Conservation (phyloP, 2,329 filamentous ascomycete species). For the Pseudofabraea citricarpa region DNA sequence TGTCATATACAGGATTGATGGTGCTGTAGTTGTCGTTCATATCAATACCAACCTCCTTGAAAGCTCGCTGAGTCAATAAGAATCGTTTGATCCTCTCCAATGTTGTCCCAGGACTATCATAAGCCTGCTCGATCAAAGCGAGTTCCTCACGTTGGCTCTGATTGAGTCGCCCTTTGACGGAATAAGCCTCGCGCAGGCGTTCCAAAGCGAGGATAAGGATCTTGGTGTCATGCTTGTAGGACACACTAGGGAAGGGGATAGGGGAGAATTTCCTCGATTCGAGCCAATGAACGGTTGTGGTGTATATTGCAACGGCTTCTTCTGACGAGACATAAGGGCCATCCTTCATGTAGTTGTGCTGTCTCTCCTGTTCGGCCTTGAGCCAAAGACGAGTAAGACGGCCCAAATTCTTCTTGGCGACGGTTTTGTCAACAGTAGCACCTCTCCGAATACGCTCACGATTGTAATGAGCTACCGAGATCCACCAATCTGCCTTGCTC, state of each 20-base stretch:
- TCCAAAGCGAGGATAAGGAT: constrained; percentile 95
- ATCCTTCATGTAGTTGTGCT: constrained; percentile 99
- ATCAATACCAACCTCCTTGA: constrained; percentile 98
- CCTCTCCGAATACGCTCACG: constrained; percentile 93
- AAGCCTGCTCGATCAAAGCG: constrained; percentile 95
- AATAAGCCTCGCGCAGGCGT: constrained; percentile 90
- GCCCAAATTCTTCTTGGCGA: constrained; percentile 98
- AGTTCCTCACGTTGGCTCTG: constrained; percentile 97
- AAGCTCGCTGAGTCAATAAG: constrained; percentile 91
- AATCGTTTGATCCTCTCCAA: constrained; percentile 96
- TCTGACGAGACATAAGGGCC: constrained; percentile 97
- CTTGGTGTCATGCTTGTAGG: constrained; percentile 99
- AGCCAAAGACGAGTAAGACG: constrained; percentile 93
- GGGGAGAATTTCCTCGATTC: constrained; percentile 98
- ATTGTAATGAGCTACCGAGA: constrained; percentile 98
- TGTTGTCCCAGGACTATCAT: constrained; percentile 95
- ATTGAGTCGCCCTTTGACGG: constrained; percentile 92
- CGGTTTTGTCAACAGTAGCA: constrained; percentile 97
- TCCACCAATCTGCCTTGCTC: constrained; percentile 99
- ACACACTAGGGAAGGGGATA: constrained; percentile 97
- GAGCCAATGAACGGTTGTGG: constrained; percentile 96
- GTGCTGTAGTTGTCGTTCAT: constrained; percentile 99
- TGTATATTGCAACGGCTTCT: constrained; percentile 97
- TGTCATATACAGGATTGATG: constrained; percentile 98
- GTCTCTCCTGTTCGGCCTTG: constrained; percentile 95